Base-by-base conservation (phyloP, 164 flowering plant genomes). In the Berberis thunbergii region DNA sequence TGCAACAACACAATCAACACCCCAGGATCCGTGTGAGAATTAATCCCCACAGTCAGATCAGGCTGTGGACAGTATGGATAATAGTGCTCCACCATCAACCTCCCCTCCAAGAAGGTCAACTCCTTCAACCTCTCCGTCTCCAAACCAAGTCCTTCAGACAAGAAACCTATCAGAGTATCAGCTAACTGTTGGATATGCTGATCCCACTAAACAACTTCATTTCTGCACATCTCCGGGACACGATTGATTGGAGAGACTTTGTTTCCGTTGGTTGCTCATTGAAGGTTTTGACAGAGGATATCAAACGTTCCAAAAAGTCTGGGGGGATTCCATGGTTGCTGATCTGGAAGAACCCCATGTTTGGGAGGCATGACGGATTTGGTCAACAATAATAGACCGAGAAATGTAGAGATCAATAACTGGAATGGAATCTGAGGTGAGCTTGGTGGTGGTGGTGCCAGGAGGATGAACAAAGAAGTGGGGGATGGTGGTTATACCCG, bases 281-380 rank as follows among this genome's bases (percentile, higher is more conserved):
- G 45, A 86, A 83, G 2, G 69, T 71, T 50, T 70, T 78, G 43
- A 80, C 50, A 6, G 78, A 42, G 0, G n/a, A 56, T 9, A 84
- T 45, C 50, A 58, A 55, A 1, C 67, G 62, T 59, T 77, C 70
- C 1, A 84, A 58, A 1, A 72, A 26, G 0, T 61, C 61, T 6
- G 8, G 4, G 1, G 83, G 73, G 7, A 83, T 56, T 4, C 77
- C 80, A 60, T 86, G 88, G 66, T 86, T 84, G 58, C 62, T 50
- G 43, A 84, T 67, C 59, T 86, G 88, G 72, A 86, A 82, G 69
- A 86, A 81, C 88, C 91, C 48, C 74, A 56, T 1, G 52, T 60
- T 0, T 72, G 26, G 5, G 81, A n/a, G 2, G 91, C 84, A 1
- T 45, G 61, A 2, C 63, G 43, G 57, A 82, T 64, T 54, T 81